Conservation (phyloP, 2,329 filamentous ascomycete species). For the Arthroderma sp. region DNA sequence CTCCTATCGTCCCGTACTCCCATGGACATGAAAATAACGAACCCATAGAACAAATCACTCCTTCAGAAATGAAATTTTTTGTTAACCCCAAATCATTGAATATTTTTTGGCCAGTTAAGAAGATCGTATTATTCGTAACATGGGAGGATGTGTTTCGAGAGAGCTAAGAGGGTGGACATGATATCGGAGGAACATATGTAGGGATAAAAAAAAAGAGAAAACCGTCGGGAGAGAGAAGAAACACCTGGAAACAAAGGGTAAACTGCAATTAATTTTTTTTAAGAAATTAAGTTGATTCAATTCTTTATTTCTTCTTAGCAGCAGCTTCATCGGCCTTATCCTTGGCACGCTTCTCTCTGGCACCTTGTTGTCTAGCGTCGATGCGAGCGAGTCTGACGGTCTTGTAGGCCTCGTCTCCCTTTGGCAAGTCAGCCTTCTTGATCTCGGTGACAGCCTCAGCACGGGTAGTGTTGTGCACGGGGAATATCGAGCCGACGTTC, state of each 20-base stretch:
- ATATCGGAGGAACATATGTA: neutral
- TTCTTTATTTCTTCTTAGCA: conserved; percentile 39
- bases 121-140: conserved; percentile 5
- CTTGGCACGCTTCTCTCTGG: conserved; percentile 84
- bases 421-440: conserved; percentile 68
- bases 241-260: conserved; percentile 7
- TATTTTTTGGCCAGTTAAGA: conserved; percentile 1
- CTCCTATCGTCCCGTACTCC: too few relatives aligned
- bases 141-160: neutral
- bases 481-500: conserved; percentile 48
- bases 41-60: too few relatives aligned
- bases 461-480: conserved; percentile 51
- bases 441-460: conserved; percentile 57
- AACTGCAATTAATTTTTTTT: conserved; percentile 5
- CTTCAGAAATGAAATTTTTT: too few relatives aligned
- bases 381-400: conserved; percentile 73
- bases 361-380: conserved; percentile 68
- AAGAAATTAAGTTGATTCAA: conserved; percentile 8
- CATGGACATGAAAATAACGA: too few relatives aligned
- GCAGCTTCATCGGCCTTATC: conserved; percentile 60
- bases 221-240: conserved; percentile 6
- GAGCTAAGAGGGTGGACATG: neutral
- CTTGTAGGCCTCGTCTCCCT: conserved; percentile 73
- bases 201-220: neutral
- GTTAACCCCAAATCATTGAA: neutral